Percentiles rank a stretch among this genome's conserved stretches.
These are phyloP conservation scores for Mycena galopus DNA, from an alignment of 768 basidiomycete genomes.

Conservation along the genomic window DNA sequence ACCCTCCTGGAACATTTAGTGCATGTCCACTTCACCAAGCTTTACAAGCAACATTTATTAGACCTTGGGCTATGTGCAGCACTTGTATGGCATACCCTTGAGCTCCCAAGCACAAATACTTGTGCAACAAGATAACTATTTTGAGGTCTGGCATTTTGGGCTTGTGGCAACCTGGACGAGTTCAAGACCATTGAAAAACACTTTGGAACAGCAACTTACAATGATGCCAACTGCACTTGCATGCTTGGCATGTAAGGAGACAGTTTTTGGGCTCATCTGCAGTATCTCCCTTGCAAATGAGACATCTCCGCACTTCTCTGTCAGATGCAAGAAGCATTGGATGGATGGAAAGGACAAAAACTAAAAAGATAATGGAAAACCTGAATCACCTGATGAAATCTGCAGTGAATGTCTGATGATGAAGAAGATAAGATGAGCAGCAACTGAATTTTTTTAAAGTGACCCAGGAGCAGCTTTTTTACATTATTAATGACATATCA, in stretches of 20 bases:
- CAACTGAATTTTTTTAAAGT: no score
- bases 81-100: background rate
- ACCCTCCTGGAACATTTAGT: slow-evolving; percentile 22
- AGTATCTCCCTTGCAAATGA: background rate
- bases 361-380: no score
- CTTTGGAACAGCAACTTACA: background rate
- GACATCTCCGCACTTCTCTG: no score
- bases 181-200: background rate
- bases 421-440: background rate
- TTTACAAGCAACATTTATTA: background rate
- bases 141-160: slow-evolving; percentile 10
- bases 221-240: slow-evolving; percentile 20
- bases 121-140: background rate
- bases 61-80: no score
- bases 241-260: slow-evolving; percentile 17
- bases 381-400: background rate
- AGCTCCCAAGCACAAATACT: background rate
- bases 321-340: no score
- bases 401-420: no score
- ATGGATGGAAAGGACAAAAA: no score
- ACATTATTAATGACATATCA: no score
- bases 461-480: no score
- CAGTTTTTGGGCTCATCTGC: background rate
- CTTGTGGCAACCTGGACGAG: slow-evolving; percentile 3
- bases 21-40: slow-evolving; percentile 10